Evolutionary conservation across 768 basidiomycete genomes (phyloP).

Genomic region (Rhodotorula taiwanensis): DNA sequence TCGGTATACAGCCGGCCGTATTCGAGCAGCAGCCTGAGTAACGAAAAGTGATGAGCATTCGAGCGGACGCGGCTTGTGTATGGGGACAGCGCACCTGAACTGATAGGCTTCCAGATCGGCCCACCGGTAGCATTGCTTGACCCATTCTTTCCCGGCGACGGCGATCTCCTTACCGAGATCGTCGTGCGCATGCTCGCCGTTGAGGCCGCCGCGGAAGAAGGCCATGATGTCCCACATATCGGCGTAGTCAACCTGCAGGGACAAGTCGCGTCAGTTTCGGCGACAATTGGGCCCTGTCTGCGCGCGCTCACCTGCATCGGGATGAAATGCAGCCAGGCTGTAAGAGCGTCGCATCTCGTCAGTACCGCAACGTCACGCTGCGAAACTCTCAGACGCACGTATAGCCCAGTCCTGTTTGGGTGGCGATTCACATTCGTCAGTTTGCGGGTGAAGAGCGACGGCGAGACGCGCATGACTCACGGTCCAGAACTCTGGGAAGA

Average conservation of each 20-base stretch:
- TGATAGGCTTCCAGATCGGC: constrained; percentile 39
- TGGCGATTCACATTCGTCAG: too few relatives aligned
- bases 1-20: constrained; percentile 37
- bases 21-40: constrained; percentile 33
- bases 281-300: too few relatives aligned
- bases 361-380: too few relatives aligned
- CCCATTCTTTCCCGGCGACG: constrained; percentile 37
- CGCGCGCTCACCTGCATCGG: constrained; percentile 37
- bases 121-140: constrained; percentile 34
- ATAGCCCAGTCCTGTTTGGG: constrained; percentile 40
- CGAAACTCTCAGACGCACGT: constrained; percentile 17
- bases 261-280: too few relatives aligned
- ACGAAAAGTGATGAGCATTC: too few relatives aligned
- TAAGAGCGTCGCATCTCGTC: background rate
- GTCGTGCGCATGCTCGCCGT: constrained; percentile 38
- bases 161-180: constrained; percentile 38
- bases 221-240: constrained; percentile 41
- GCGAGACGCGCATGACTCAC: too few relatives aligned
- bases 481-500: constrained; percentile 40
- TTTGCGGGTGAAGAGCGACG: too few relatives aligned
- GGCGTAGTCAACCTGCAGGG: constrained; percentile 24
- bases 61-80: too few relatives aligned
- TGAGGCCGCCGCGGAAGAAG: constrained; percentile 38
- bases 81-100: constrained; percentile 26
- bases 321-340: constrained; percentile 40